Conservation (phyloP, 352 stramenopile species). For the Aphanomyces cochlioides region DNA sequence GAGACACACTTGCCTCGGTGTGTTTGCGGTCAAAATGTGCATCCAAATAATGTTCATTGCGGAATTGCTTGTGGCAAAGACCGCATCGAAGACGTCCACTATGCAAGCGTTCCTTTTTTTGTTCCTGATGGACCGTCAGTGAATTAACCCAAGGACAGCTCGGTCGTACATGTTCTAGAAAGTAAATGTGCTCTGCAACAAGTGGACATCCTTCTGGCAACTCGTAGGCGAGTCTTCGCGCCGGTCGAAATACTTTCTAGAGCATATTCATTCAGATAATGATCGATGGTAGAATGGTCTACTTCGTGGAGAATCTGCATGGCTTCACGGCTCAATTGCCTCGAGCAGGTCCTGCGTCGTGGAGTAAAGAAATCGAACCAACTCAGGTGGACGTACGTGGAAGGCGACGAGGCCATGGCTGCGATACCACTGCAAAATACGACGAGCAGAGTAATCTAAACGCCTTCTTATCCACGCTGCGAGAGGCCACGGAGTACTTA, state of each 20-base stretch:
- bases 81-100: slow-evolving; percentile 17
- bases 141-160: background rate
- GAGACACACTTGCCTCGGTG: background rate
- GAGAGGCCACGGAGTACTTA: no score
- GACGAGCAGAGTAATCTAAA: no score
- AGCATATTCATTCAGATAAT: background rate
- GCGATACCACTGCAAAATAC: no score
- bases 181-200: slow-evolving; percentile 13
- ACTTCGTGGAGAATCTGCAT: slow-evolving; percentile 25
- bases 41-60: slow-evolving; percentile 21
- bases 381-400: background rate
- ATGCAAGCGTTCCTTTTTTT: slow-evolving; percentile 17
- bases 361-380: background rate
- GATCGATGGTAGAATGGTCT: background rate
- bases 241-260: slow-evolving; percentile 24
- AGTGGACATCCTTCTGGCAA: slow-evolving; percentile 18
- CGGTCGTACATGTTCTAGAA: slow-evolving; percentile 13
- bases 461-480: no score
- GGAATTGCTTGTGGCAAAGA: slow-evolving; percentile 28
- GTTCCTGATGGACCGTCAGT: slow-evolving; percentile 3
- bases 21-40: slow-evolving; percentile 21
- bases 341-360: slow-evolving; percentile 9
- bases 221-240: background rate
- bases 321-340: slow-evolving; percentile 28
- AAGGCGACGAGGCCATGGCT: background rate